Conservation (phyloP, 352 stramenopile species). For the Vaucheria bursata region DNA sequence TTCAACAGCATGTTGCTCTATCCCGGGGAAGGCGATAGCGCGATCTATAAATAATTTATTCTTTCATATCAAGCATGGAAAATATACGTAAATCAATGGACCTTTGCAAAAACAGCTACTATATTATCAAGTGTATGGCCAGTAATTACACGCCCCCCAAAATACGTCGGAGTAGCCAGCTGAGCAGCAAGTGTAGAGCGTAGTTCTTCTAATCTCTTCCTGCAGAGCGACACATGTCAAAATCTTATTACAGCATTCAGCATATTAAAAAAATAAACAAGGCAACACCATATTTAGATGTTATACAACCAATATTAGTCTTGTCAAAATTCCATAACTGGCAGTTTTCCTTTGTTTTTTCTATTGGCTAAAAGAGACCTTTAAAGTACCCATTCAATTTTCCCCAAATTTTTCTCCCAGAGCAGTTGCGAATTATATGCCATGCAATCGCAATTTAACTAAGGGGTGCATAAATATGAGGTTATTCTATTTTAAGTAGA, state of each 20-base stretch:
- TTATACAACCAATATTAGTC: neutral
- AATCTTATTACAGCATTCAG: neutral
- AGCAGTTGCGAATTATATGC: too few relatives aligned
- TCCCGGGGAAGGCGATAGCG: neutral
- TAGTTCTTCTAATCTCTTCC: constrained; percentile 8
- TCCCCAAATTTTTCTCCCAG: neutral
- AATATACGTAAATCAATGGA: neutral
- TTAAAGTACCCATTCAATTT: neutral
- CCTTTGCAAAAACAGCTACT: constrained; percentile 16
- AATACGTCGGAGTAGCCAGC: constrained; percentile 17
- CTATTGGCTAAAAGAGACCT: neutral
- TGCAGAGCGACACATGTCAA: constrained; percentile 1
- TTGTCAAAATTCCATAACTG: neutral
- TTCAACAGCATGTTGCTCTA: neutral
- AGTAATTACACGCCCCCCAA: constrained; percentile 20
- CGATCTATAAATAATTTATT: neutral
- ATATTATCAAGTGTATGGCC: constrained; percentile 17
- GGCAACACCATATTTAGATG: neutral
- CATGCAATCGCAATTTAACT: too few relatives aligned
- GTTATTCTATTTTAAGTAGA: too few relatives aligned
- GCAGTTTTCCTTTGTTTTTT: neutral
- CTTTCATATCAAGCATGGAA: neutral
- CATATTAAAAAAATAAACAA: neutral
- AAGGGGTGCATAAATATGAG: too few relatives aligned
- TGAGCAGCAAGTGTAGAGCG: constrained; percentile 20